Conservation (phyloP, 345 rosid genomes). For the Populus ilicifolia region DNA sequence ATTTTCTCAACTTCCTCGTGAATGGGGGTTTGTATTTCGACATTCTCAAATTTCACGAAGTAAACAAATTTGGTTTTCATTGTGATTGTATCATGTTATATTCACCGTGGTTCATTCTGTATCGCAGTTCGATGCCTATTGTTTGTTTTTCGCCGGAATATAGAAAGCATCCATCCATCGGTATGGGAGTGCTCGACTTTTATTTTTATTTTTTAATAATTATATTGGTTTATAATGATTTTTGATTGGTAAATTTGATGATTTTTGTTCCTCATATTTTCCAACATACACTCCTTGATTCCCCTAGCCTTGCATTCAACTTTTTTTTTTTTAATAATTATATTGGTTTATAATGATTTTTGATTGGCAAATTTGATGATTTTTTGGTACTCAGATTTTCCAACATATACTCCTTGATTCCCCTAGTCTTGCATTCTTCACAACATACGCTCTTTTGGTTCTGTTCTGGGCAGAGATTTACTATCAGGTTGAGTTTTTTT, state of each 20-base stretch:
- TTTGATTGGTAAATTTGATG: background rate
- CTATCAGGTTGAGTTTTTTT: constrained; percentile 55
- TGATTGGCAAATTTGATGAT: background rate
- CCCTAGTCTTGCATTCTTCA: constrained; percentile 90
- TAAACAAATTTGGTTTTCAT: background rate
- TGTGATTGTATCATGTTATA: background rate
- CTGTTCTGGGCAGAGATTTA: constrained; percentile 98
- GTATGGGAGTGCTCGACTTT: constrained; percentile 20
- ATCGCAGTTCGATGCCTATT: constrained; percentile 62
- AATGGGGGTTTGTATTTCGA: constrained; percentile 62
- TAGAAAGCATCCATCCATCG: constrained; percentile 59
- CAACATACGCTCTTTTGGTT: constrained; percentile 80
- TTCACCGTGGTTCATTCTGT: background rate
- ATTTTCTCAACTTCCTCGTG: constrained; percentile 85
- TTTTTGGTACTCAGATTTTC: constrained; percentile 44
- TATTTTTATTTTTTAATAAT: background rate
- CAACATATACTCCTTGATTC: constrained; percentile 75
- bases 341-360: background rate
- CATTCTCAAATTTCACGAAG: background rate
- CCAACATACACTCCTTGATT: constrained; percentile 70
- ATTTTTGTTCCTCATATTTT: constrained; percentile 42
- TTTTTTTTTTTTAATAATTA: no score
- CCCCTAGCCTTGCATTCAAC: constrained; percentile 77
- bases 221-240: background rate
- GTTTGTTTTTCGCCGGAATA: constrained; percentile 61